phyloP scores from a whole-genome alignment of 179 eudicot genomes.

The Nepenthes alata region DNA sequence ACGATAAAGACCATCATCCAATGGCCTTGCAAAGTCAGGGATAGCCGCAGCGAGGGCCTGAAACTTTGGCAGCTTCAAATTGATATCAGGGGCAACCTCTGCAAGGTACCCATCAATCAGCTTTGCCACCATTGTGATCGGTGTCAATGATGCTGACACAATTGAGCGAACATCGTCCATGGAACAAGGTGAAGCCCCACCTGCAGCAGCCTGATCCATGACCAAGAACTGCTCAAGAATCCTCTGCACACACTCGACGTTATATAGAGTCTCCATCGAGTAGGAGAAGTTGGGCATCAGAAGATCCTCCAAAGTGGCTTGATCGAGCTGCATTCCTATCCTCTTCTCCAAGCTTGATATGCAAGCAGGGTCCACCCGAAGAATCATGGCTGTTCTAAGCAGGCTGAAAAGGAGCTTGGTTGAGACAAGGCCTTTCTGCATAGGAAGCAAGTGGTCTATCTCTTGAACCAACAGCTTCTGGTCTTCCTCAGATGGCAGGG shows the following conservation, averaged over 20 bases:
- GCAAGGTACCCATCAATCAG: constrained; percentile 41
- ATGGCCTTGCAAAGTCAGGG: constrained; percentile 34
- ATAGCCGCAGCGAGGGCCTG: constrained; percentile 34
- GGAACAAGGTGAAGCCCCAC: constrained; percentile 68
- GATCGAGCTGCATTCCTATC: constrained; percentile 85
- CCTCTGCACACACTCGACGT: constrained; percentile 77
- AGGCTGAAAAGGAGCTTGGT: constrained; percentile 32
- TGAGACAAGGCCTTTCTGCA: constrained; percentile 34
- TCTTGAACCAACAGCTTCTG: constrained; percentile 29
- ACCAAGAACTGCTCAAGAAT: constrained; percentile 75
- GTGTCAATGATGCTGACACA: constrained; percentile 71
- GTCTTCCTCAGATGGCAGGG: constrained; percentile 29
- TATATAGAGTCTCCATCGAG: constrained; percentile 81
- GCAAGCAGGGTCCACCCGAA: constrained; percentile 40
- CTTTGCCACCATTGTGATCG: constrained; percentile 62
- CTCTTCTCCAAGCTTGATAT: constrained; percentile 66
- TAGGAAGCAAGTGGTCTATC: constrained; percentile 23
- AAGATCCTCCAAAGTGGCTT: constrained; percentile 82
- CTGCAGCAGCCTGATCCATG: constrained; percentile 47
- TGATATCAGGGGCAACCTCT: constrained; percentile 46
- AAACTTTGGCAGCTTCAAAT: constrained; percentile 32
- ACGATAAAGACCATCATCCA: constrained; percentile 45
- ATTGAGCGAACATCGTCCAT: constrained; percentile 54
- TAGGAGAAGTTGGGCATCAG: constrained; percentile 74
- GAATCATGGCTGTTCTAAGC: constrained; percentile 79